Evolutionary conservation across 768 basidiomycete genomes (phyloP), one percentile per base, ranked within the genome.

Genomic region (Jaapia argillacea): DNA sequence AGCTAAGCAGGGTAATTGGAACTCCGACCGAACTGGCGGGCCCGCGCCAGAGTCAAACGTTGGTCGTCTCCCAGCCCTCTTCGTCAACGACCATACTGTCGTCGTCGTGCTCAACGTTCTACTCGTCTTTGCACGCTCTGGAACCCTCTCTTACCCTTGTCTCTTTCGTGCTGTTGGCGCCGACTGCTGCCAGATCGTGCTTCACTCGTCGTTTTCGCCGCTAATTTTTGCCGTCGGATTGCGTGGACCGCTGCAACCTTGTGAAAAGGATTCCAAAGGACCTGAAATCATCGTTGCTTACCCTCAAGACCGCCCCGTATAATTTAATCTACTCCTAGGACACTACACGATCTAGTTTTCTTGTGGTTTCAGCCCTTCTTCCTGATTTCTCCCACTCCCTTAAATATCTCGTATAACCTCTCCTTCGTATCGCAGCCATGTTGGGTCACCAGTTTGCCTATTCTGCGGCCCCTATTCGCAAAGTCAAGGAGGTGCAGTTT

Each of bases 401-500:
- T 10, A 33, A 33, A 33, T 16, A 33, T 33, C n/a, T n/a, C n/a
- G n/a, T n/a, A n/a, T n/a, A n/a, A n/a, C n/a, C n/a, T n/a, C n/a
- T 10, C 28, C 16, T 16, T 33, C 10, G 28, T 33, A 33, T 33
- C 16, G 28, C 36, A 24, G 39, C 40, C 65, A 89, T 90, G 86
- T 72, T 88, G 45, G 86, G 86, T 51, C 86, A 89, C 67, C 84
- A 85, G 64, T 90, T 91, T 56, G 87, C 92, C 48, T 87, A 77
- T 64, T 96, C 93, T 22, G 81, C 88, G 57, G 93, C 92, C 43
- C 94, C 94, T 24, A 76, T 94, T 65, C 85, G 88, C 67, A 90
- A 89, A 67, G 88, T 97, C 55, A 86, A 82, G 70, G 93, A 97
- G 69, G 93, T 98, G 49, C 93, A 97, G 64, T 98, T 97, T 72